Evolutionary conservation across 169 alveolate species (phyloP), one percentile per base, ranked within the genome.

Genomic region (Cryptosporidium xiaoi): DNA sequence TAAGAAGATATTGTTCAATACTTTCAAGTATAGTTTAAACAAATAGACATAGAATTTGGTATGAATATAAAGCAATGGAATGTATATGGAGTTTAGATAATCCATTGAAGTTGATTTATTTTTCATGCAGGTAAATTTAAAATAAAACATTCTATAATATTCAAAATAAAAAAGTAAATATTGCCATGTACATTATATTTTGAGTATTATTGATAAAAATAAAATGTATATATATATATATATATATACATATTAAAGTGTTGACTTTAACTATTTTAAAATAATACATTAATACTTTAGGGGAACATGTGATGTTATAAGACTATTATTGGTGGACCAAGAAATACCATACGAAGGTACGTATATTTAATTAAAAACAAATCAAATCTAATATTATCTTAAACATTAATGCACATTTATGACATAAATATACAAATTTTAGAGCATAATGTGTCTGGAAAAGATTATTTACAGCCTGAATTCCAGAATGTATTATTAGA

Each of bases 231-330:
- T 1, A 33, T 65, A 12, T 36, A 27, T 24, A 12, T 24, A 24
- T 24, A 58, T 10, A 58, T 58, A 58, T 10, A 6, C 16, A 2
- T 64, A 64, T 29, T n/a, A 24, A 24, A 0, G 27, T 24, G 27
- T 0, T 24, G 27, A 0, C 27, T 24, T 24, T 24, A 24, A 24
- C 27, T 24, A 24, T 24, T 24, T 24, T 12, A 40, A 33, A 31
- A 27, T 8, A 36, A 13, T 18, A 24, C 34, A 34, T 65, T 40
- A 34, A 66, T 66, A 44, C 18, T 69, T 40, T 60, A 77, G 87
- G 36, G 87, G 87, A 24, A 60, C 87, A 27, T 77, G 87, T 31
- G 87, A 77, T 36, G 87, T 60, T 15, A 77, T 77, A n/a, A 56
- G 87, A 60, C 40, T 77, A 40, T 13, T 77, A 6, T 18, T 77